Base-by-base conservation (phyloP, 495 filamentous ascomycete species). In the Pyrenopolyporus hunteri region DNA sequence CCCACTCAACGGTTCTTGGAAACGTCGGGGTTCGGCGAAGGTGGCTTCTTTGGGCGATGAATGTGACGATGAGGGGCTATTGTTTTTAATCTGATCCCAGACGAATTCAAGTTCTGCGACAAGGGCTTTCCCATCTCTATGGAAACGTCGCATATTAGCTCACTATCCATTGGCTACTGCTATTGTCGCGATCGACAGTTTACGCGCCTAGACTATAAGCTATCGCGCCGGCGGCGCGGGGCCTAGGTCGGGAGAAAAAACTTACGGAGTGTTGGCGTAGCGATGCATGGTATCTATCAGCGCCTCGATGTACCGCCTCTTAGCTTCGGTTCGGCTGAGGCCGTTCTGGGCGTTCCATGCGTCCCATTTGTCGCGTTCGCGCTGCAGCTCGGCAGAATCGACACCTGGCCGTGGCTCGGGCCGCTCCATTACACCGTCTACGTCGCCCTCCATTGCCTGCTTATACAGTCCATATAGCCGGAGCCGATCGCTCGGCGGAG, bases 361-460 rank as follows among this genome's bases (percentile, higher is more conserved):
- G 74, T 97, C 92, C 91, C 83, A 87, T 66, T 87, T 87, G 61
- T 86, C 84, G 59, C 76, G 77, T 61, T 87, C 84, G 17, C 81
- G 74, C 50, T 78, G 73, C 7, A 81, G 46, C 10, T 85, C 82
- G 35, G 82, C 78, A 3, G 64, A 63, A 9, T 70, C 57, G 19
- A 68, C 39, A 50, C 66, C 70, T 22, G 64, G 63, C 25, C 62
- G 63, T 19, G 83, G 79, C 40, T 83, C 76, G 19, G 93, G 93
- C 17, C 92, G 83, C 66, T 92, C 87, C 89, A 96, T 94, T 1
- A 97, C 89, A 28, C 90, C 90, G 64, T 91, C 88, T 3, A 97
- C 93, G 76, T 98, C 92, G 26, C 94, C 94, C 76, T 98, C 92
- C 93, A 96, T 98, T 62, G 90, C 92, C 77, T 98, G 94, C 73